Evolutionary conservation across 345 rosid genomes (phyloP), one percentile per base, ranked within the genome.

Genomic region (Linum tenue): DNA sequence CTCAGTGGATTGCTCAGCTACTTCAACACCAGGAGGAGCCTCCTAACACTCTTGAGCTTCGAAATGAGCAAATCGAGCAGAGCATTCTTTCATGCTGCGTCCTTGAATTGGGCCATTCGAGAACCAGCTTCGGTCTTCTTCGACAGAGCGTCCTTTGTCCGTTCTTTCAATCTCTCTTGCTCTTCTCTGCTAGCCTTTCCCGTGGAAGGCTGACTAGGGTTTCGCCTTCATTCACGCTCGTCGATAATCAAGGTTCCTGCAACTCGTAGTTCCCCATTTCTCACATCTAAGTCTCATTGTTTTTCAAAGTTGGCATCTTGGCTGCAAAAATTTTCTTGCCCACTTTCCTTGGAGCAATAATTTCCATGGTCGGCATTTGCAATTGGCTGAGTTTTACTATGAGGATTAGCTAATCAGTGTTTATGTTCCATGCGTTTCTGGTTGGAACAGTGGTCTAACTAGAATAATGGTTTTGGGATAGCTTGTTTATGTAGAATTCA

Each of bases 31-130:
- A 37, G 38, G 48, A 37, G 63, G 6, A 3, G 53, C 12, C 55
- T 50, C 69, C 35, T 55, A 67, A 67, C 64, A 80, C 55, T 73
- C 78, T 15, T 78, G 72, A 31, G 68, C 39, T 62, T 80, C 79
- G 70, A 80, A 90, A 77, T 75, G 78, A 62, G 99, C 99, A 78
- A 88, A 88, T 40, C 79, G 81, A 53, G 82, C 74, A 22, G 31
- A 55, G 99, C 99, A 70, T 82, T 82, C 55, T 48, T 43, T 79
- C 76, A 77, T 0, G 99, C 99, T 60, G 82, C 67, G 65, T 76
- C 81, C 39, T 81, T 87, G 73, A 79, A 86, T 36, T 61, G 79
- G 35, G 65, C 78, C 79, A 65, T 77, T 73, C 82, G 78, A 51
- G 62, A 56, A 48, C 53, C 53, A 48, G 53, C 6, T 64, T 31